Evolutionary conservation across 306 rosid species (phyloP).

Genomic region (Rosa chinensis): DNA sequence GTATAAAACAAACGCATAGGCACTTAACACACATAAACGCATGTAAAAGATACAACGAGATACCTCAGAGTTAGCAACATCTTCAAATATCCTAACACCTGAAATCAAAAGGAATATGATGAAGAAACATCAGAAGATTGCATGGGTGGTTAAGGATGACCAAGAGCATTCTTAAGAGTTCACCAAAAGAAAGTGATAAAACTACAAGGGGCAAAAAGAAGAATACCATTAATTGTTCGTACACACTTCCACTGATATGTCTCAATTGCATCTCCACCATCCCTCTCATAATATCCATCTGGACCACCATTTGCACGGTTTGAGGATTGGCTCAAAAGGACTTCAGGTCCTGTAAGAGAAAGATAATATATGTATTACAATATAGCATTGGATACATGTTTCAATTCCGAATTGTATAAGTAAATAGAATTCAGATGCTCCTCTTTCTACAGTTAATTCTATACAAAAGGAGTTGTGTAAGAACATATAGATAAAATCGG

Average conservation of each 20-base stretch:
- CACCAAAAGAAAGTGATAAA: constrained; percentile 9
- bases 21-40: background rate
- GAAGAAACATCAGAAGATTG: constrained; percentile 14
- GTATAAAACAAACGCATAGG: background rate
- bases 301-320: constrained; percentile 27
- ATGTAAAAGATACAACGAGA: background rate
- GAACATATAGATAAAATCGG: background rate
- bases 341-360: constrained; percentile 72
- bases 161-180: background rate
- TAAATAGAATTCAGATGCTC: background rate
- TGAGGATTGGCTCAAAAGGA: constrained; percentile 66
- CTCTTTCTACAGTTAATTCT: background rate
- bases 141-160: constrained; percentile 9
- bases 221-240: constrained; percentile 73
- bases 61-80: constrained; percentile 68
- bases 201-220: constrained; percentile 24
- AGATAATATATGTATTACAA: background rate
- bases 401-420: background rate
- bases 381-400: background rate
- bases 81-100: constrained; percentile 95
- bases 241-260: constrained; percentile 86
- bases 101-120: constrained; percentile 37
- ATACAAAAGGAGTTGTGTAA: too few species aligned
- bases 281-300: constrained; percentile 59
- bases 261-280: constrained; percentile 76